A percentile compares a stretch with the other conserved stretches of the same genome.
Evolutionary conservation across 768 basidiomycete genomes (phyloP).

Genomic region (Macrocybe gigantea): DNA sequence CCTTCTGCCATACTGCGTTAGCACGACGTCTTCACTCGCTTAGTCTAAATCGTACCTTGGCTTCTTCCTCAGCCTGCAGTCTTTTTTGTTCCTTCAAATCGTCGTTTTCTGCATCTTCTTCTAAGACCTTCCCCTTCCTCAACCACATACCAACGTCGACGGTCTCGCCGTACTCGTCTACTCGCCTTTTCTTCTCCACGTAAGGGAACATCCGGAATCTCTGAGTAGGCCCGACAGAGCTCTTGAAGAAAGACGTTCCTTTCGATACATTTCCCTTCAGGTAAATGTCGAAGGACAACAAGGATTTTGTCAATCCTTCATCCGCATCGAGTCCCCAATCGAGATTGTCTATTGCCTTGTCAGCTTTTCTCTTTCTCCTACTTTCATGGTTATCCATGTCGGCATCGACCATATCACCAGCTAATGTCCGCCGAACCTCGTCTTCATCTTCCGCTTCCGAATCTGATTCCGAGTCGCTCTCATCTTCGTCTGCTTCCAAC

Average conservation of each 20-base stretch:
- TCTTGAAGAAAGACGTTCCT: slow-evolving; percentile 84
- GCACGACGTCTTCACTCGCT: slow-evolving; percentile 4
- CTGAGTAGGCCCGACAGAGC: slow-evolving; percentile 58
- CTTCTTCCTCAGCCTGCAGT: slow-evolving; percentile 72
- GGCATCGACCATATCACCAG: slow-evolving; percentile 42
- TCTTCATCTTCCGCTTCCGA: slow-evolving; percentile 61
- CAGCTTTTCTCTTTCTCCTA: slow-evolving; percentile 33
- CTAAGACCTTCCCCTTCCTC: slow-evolving; percentile 83
- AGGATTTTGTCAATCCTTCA: slow-evolving; percentile 65
- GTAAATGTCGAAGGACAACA: slow-evolving; percentile 93
- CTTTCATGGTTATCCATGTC: slow-evolving; percentile 25
- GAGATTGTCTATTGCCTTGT: slow-evolving; percentile 43
- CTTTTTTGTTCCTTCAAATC: slow-evolving; percentile 65
- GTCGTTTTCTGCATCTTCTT: slow-evolving; percentile 83
- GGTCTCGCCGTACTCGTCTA: slow-evolving; percentile 95
- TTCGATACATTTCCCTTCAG: slow-evolving; percentile 94
- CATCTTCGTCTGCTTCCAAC: slow-evolving; percentile 92
- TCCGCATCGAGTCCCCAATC: slow-evolving; percentile 77
- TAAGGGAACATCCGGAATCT: slow-evolving; percentile 98
- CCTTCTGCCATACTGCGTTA: slow-evolving; percentile 45
- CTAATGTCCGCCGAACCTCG: slow-evolving; percentile 50
- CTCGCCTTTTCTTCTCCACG: slow-evolving; percentile 84
- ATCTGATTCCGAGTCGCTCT: slow-evolving; percentile 71
- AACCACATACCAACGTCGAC: slow-evolving; percentile 97
- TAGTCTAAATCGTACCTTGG: slow-evolving; percentile 45